Percentiles rank a stretch among this genome's conserved stretches.
These are phyloP conservation scores for Lentinula guzmanii DNA, from an alignment of 768 basidiomycete genomes.

Conservation along the genomic window DNA sequence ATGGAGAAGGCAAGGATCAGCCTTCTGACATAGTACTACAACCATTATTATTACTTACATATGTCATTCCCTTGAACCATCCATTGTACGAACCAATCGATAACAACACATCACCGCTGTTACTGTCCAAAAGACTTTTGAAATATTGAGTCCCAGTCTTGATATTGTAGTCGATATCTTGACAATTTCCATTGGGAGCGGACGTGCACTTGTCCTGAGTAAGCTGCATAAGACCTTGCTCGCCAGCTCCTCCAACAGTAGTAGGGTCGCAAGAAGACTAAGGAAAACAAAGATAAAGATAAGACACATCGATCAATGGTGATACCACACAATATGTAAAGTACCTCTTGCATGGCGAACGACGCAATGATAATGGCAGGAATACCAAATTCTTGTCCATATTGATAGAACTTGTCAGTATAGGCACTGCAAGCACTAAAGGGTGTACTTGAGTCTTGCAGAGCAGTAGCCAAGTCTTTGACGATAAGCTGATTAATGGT, in stretches of 20 bases:
- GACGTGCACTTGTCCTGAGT: slow-evolving; percentile 69
- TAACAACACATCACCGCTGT: slow-evolving; percentile 47
- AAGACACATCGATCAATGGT: neutral
- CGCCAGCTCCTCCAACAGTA: slow-evolving; percentile 63
- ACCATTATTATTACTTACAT: slow-evolving; percentile 26
- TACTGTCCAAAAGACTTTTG: slow-evolving; percentile 36
- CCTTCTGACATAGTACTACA: neutral
- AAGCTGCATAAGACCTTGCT: slow-evolving; percentile 86
- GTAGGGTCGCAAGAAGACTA: slow-evolving; percentile 57
- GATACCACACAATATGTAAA: neutral
- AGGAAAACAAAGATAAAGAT: neutral
- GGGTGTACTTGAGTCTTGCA: slow-evolving; percentile 42
- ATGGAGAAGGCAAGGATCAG: neutral
- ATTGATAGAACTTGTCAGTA: slow-evolving; percentile 51
- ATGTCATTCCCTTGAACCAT: slow-evolving; percentile 56
- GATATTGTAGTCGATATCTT: slow-evolving; percentile 63
- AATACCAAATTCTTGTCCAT: slow-evolving; percentile 42
- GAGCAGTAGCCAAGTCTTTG: slow-evolving; percentile 38
- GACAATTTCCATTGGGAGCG: slow-evolving; percentile 41
- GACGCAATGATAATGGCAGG: slow-evolving; percentile 77
- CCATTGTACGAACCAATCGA: slow-evolving; percentile 76
- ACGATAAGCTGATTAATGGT: slow-evolving; percentile 43
- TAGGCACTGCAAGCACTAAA: slow-evolving; percentile 55
- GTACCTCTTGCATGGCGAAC: slow-evolving; percentile 81
- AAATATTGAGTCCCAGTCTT: slow-evolving; percentile 59